Conservation (phyloP, 2,329 filamentous ascomycete genomes). For the Aspergillus sp. region DNA sequence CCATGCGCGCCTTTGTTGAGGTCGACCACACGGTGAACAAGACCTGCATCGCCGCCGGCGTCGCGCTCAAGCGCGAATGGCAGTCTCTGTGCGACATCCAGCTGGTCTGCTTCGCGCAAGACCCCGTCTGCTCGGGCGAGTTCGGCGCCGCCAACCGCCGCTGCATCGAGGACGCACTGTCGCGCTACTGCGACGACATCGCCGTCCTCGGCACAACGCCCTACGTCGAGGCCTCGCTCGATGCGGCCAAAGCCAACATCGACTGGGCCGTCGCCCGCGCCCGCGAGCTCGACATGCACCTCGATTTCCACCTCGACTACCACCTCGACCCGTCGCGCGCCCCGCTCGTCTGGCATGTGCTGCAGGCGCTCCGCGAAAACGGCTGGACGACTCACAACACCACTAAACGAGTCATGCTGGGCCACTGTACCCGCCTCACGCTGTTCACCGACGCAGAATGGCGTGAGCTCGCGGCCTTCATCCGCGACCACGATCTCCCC, state of each 20-base stretch:
- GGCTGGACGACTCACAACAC: constrained; percentile 48
- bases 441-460: constrained; percentile 53
- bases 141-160: constrained; percentile 50
- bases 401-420: constrained; percentile 56
- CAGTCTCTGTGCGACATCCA: constrained; percentile 57
- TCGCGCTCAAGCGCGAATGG: constrained; percentile 57
- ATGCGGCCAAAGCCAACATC: constrained; percentile 56
- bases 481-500: constrained; percentile 51
- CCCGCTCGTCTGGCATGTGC: constrained; percentile 54
- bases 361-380: constrained; percentile 49
- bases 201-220: constrained; percentile 66
- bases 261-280: constrained; percentile 61
- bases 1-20: constrained; percentile 70
- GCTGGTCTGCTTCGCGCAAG: constrained; percentile 69
- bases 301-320: constrained; percentile 73
- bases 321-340: constrained; percentile 53
- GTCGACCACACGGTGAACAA: constrained; percentile 61
- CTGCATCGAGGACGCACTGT: constrained; percentile 49
- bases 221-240: constrained; percentile 60
- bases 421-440: constrained; percentile 67
- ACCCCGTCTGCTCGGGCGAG: constrained; percentile 61
- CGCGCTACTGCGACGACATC: constrained; percentile 33
- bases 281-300: constrained; percentile 50
- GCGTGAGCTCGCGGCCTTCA: constrained; percentile 45
- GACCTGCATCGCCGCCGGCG: constrained; percentile 57